Percentiles rank a stretch among this genome's conserved stretches.
Evolutionary conservation across 345 rosid genomes (phyloP).

Genomic region (Lepidium aucheri): DNA sequence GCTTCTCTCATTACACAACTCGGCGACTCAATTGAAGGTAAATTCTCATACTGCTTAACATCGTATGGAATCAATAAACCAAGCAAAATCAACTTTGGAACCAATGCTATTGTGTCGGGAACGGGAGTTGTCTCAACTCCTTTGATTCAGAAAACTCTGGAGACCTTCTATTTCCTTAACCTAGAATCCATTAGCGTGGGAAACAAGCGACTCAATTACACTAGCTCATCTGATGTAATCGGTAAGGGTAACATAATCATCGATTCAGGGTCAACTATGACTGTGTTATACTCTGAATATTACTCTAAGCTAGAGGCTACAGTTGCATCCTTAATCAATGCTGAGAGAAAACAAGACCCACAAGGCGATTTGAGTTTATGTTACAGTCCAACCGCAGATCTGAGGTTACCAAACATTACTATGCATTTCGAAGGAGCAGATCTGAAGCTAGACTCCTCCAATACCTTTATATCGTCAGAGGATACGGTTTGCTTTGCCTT

Average conservation of each 20-base stretch:
- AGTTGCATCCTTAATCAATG: background rate
- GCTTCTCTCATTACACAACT: too few species aligned
- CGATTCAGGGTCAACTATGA: conserved; percentile 56
- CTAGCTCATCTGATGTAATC: too few species aligned
- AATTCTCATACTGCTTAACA: too few species aligned
- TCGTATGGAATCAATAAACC: too few species aligned
- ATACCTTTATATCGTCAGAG: conserved; percentile 29
- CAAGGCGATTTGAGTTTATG: conserved; percentile 22
- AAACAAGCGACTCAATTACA: too few species aligned
- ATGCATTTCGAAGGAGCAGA: conserved; percentile 41
- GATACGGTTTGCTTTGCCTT: conserved; percentile 37
- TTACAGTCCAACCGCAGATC: conserved; percentile 5
- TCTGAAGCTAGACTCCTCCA: conserved; percentile 21
- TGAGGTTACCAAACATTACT: conserved; percentile 20
- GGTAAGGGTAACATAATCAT: conserved; percentile 11
- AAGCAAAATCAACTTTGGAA: too few species aligned
- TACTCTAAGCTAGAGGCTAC: conserved; percentile 22
- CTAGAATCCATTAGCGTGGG: too few species aligned
- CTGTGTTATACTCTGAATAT: conserved; percentile 24
- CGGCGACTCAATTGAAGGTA: too few species aligned
- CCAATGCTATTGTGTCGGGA: too few species aligned
- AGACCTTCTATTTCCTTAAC: too few species aligned
- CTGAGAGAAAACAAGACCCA: background rate
- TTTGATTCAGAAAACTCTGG: too few species aligned
- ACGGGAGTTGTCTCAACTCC: too few species aligned